These are phyloP conservation scores for Kwoniella dejecticola DNA, from an alignment of 768 basidiomycete genomes.

Conservation along the genomic window DNA sequence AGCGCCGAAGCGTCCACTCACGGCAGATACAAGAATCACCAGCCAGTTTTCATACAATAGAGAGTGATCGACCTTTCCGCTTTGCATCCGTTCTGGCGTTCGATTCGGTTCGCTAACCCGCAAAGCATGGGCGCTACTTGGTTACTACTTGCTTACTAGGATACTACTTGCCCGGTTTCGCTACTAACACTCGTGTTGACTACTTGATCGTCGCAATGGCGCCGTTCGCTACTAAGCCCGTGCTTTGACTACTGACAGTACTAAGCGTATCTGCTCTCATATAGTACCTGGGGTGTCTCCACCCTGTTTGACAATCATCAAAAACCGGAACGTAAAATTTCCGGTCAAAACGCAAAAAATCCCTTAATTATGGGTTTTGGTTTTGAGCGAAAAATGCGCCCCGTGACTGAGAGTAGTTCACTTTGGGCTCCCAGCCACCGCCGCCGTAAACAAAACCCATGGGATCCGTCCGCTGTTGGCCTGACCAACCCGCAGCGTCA, in stretches of 20 bases:
- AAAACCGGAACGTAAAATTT: conserved; percentile 22
- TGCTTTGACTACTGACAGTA: neutral
- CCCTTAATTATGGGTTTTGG: conserved; percentile 8
- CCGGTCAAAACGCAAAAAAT: conserved; percentile 25
- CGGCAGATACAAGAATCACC: conserved; percentile 4
- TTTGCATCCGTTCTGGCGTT: conserved; percentile 3
- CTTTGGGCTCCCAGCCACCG: neutral
- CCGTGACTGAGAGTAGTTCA: conserved; percentile 8
- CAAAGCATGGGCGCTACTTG: too few species aligned
- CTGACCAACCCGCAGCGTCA: neutral
- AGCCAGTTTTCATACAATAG: conserved; percentile 9
- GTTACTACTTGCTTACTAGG: too few species aligned
- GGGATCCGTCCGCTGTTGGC: too few species aligned
- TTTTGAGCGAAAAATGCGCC: conserved; percentile 17
- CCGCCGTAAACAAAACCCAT: too few species aligned
- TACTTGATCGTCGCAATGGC: too few species aligned
- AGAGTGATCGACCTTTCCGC: neutral
- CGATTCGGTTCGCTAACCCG: too few species aligned
- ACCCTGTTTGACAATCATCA: conserved; percentile 11
- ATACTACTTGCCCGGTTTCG: too few species aligned
- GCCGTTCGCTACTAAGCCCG: too few species aligned
- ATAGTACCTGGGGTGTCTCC: conserved; percentile 16
- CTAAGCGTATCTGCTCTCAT: conserved; percentile 13
- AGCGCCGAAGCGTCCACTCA: conserved; percentile 8
- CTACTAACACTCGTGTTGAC: too few species aligned